Evolutionary conservation across 768 basidiomycete species (phyloP), one percentile per base, ranked within the genome.

Genomic region (Lanmaoa pseudosensibilis): DNA sequence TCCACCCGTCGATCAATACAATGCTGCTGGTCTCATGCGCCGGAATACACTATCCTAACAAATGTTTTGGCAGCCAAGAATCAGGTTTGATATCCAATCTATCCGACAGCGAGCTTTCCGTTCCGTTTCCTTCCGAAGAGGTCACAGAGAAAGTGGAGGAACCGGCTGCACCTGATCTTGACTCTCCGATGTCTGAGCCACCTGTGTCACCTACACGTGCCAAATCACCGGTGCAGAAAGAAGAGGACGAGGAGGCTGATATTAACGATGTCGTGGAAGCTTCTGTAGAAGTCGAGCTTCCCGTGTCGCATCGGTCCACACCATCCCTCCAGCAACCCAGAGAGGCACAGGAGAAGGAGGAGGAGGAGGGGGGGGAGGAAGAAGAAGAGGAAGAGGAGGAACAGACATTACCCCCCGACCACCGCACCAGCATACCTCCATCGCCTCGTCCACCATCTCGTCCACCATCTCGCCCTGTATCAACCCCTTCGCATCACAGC

Each of bases 11-110:
- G 46, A 52, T 39, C 46, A 15, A 39, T 47, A 21, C 36, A 15
- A 39, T 47, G 21, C 32, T 38, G 3, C 25, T 39, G 33, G 56
- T 62, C 37, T 51, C 48, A n/a, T 38, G 32, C 46, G 46, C 43
- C n/a, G n/a, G 40, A 43, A 50, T 27, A 36, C 43, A 23, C 48
- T 53, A 36, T 50, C 36, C 61, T 60, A 21, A 58, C 58, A 33
- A 43, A 23, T 46, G 8, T 38, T 13, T 58, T 47, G 39, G 49
- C 52, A 81, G 80, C 62, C 73, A 70, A 6, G 75, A 78, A 48
- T 72, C 70, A 34, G 77, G 78, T 39, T 74, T 69, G 59, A 77
- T 81, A 57, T 65, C 59, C 30, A 68, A 74, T 66, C 65, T 81
- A 12, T 61, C 60, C 33, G 69, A 75, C 27, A 59, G 58, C 52